These are phyloP conservation scores for Agaricus sinodeliciosus DNA, from an alignment of 768 basidiomycete genomes.

Conservation along the genomic window DNA sequence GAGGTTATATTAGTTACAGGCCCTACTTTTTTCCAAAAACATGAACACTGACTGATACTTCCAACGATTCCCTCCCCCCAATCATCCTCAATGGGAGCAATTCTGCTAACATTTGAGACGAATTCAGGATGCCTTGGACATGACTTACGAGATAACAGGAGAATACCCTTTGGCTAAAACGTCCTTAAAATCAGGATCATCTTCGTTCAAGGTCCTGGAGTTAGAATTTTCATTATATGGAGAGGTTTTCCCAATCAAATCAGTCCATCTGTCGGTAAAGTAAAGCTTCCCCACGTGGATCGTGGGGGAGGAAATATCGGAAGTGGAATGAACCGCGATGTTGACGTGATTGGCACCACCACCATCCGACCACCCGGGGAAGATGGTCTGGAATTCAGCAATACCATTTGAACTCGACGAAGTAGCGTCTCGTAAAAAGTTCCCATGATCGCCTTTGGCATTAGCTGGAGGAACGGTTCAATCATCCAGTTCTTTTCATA, in stretches of 20 bases:
- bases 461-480: background rate
- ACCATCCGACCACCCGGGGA: slow-evolving; percentile 22
- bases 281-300: slow-evolving; percentile 30
- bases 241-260: slow-evolving; percentile 18
- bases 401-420: slow-evolving; percentile 23
- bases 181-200: slow-evolving; percentile 19
- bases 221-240: slow-evolving; percentile 24
- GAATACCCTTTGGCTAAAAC: slow-evolving; percentile 20
- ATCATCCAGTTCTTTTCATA: background rate
- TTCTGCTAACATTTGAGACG: slow-evolving; percentile 10
- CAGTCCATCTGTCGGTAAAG: slow-evolving; percentile 25
- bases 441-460: slow-evolving; percentile 14
- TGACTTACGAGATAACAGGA: slow-evolving; percentile 19
- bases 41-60: slow-evolving; percentile 19
- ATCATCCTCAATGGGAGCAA: slow-evolving; percentile 21
- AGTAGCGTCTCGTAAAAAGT: slow-evolving; percentile 27
- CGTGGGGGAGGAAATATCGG: slow-evolving; percentile 20
- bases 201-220: slow-evolving; percentile 19
- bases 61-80: slow-evolving; percentile 23
- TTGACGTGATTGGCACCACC: slow-evolving; percentile 29
- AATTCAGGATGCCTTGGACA: too few relatives aligned
- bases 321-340: slow-evolving; percentile 24
- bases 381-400: slow-evolving; percentile 25
- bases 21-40: too few relatives aligned
- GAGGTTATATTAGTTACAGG: too few relatives aligned